Percentiles rank a stretch among this genome's conserved stretches.
Evolutionary conservation across 2,329 filamentous ascomycete species (phyloP).

Genomic region (Hypocrella siamensis): DNA sequence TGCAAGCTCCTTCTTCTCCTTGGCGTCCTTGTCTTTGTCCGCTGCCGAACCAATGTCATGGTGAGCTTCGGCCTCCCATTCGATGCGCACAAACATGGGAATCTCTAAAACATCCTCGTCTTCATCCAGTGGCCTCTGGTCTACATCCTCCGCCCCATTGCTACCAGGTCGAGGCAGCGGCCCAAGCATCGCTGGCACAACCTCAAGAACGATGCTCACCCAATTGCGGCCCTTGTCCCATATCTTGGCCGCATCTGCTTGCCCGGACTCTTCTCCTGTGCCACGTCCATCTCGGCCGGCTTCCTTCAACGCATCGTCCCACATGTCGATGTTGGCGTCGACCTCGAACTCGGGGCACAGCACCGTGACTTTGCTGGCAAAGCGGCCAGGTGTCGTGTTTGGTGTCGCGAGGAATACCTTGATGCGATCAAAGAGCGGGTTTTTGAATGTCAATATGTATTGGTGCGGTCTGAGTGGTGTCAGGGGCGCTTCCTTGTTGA

Average conservation of each 20-base stretch:
- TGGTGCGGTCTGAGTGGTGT: conserved; percentile 51
- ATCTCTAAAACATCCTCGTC: conserved; percentile 66
- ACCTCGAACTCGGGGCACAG: conserved; percentile 90
- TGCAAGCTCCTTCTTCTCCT: conserved; percentile 73
- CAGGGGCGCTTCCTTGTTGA: conserved; percentile 18
- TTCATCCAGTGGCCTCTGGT: conserved; percentile 33
- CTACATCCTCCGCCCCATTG: conserved; percentile 19
- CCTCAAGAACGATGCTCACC: conserved; percentile 86
- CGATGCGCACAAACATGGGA: conserved; percentile 80
- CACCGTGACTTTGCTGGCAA: conserved; percentile 71
- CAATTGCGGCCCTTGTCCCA: conserved; percentile 90
- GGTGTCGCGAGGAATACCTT: conserved; percentile 80
- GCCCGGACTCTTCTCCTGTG: conserved; percentile 25
- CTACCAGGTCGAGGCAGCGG: conserved; percentile 17
- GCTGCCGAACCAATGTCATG: conserved; percentile 44
- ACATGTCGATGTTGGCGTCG: conserved; percentile 76
- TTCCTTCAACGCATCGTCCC: conserved; percentile 71
- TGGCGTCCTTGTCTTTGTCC: conserved; percentile 41
- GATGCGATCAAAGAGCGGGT: conserved; percentile 85
- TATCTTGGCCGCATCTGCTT: conserved; percentile 81
- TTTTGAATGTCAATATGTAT: conserved; percentile 79
- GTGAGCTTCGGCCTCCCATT: conserved; percentile 65
- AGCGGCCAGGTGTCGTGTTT: conserved; percentile 58
- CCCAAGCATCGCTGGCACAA: conserved; percentile 49
- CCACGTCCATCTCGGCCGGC: conserved; percentile 20